Evolutionary conservation across 2,329 filamentous ascomycete species (phyloP).

Genomic region (Aspergillus carbonarius): DNA sequence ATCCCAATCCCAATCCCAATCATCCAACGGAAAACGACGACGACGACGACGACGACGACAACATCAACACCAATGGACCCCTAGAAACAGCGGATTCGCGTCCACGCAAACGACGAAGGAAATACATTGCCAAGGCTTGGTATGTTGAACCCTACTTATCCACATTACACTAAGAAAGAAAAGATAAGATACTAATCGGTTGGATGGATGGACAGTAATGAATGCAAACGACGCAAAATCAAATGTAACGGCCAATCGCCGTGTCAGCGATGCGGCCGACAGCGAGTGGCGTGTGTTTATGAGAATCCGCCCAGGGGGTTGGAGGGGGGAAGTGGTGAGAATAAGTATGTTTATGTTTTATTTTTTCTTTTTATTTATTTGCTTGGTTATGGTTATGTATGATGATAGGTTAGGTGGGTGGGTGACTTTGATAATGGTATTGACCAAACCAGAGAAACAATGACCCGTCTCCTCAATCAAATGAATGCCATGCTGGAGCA

Average conservation of each 20-base stretch:
- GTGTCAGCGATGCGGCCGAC: conserved; percentile 59
- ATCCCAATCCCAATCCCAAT: too few relatives aligned
- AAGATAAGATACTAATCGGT: conserved; percentile 5
- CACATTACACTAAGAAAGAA: too few relatives aligned
- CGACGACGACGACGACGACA: too few relatives aligned
- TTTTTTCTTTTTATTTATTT: not conserved
- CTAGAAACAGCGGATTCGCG: conserved; percentile 14
- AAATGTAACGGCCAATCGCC: conserved; percentile 64
- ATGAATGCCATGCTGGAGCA: conserved; percentile 58
- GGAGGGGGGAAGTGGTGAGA: conserved; percentile 34
- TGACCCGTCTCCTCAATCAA: conserved; percentile 30
- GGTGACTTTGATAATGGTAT: too few relatives aligned
- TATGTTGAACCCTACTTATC: too few relatives aligned
- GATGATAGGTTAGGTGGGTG: not conserved
- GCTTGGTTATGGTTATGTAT: not conserved
- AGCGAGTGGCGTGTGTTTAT: conserved; percentile 39
- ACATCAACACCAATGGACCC: too few relatives aligned
- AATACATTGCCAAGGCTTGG: conserved; percentile 66
- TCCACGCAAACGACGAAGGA: conserved; percentile 59
- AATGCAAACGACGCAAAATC: conserved; percentile 65
- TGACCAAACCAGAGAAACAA: not conserved
- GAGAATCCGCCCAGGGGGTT: conserved; percentile 69
- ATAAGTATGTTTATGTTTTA: not conserved
- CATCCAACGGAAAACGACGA: too few relatives aligned
- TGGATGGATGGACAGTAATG: conserved; percentile 47